These are phyloP conservation scores for Pyrenophora seminiperda DNA, from an alignment of 2,329 filamentous ascomycete species.

Conservation along the genomic window DNA sequence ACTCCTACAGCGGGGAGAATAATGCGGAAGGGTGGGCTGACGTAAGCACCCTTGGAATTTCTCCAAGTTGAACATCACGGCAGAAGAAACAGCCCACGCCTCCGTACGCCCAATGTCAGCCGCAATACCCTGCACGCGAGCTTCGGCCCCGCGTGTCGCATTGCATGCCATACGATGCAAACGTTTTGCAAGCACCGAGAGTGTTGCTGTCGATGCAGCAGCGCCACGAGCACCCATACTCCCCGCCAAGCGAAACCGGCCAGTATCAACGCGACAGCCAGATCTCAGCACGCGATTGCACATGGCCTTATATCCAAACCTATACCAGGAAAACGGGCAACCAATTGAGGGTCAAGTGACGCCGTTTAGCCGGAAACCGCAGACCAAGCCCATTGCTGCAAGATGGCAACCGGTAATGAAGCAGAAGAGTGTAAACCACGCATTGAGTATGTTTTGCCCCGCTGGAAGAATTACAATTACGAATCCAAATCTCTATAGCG, in stretches of 20 bases:
- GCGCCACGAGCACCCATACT: conserved; percentile 5
- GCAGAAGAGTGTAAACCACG: conserved; percentile 16
- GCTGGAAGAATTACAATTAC: no score
- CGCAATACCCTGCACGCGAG: conserved; percentile 63
- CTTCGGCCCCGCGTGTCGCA: conserved; percentile 44
- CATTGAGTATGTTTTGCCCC: conserved; percentile 14
- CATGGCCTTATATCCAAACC: conserved; percentile 23
- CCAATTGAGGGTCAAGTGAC: neutral
- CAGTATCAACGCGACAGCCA: conserved; percentile 9
- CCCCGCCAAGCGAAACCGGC: conserved; percentile 10
- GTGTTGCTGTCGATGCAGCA: conserved; percentile 13
- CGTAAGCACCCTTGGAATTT: conserved; percentile 34
- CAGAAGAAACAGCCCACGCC: conserved; percentile 15
- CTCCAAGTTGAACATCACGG: conserved; percentile 15
- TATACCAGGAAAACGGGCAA: conserved; percentile 5
- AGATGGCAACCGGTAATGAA: conserved; percentile 22
- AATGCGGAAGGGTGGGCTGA: conserved; percentile 20
- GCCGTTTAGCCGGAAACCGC: conserved; percentile 3
- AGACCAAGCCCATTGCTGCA: conserved; percentile 13
- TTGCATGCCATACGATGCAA: conserved; percentile 22
- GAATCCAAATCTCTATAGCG: no score
- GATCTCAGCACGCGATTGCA: conserved; percentile 29
- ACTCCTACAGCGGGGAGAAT: no score
- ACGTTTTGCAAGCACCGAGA: conserved; percentile 30
- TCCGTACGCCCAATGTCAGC: conserved; percentile 59